Base-by-base conservation (phyloP, 257 asterid genomes). In the Petunia secreta region DNA sequence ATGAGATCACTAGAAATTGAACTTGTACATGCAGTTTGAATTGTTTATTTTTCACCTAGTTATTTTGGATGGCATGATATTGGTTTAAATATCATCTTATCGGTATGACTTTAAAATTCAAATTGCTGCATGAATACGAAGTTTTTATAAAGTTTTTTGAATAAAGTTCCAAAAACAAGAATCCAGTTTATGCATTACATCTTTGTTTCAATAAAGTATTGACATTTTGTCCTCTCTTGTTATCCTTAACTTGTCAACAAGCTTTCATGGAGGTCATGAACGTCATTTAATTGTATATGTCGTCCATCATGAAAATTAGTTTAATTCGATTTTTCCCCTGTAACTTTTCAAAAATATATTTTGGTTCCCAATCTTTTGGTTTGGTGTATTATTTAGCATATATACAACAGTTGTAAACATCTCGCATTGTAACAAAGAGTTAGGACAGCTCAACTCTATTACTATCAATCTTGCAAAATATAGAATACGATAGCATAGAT, bases 261-360 rank as follows among this genome's bases (percentile, higher is more conserved):
- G 77, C 60, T 71, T 71, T 71, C 77, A 71, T 48, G 1, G 77
- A 48, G 77, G 60, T 71, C 77, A 71, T 48, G 59, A 71, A 52
- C 9, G 57, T 52, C 5, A 10, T 52, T 52, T 52, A 15, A 52
- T 52, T 10, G 57, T 13, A 52, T 52, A 8, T 52, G 9, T 52
- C 11, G 57, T 52, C 11, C 14, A 52, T 10, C 2, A 15, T 52
- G 14, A 52, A 71, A 71, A 34, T 48, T 71, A 48, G 41, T 34
- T 34, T 71, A 71, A 48, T 34, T 48, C 34, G 5, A 10, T 5
- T 8, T 10, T 8, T 6, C 3, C 34, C 62, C 10, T 9, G 9
- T 3, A 34, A 48, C 34, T 48, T 71, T 34, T 25, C 3, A 11
- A 48, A 48, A 13, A 11, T 2, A 0, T 25, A 34, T 11, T 48